Conservation (phyloP, 345 rosid genomes). For the Carallia brachiata region DNA sequence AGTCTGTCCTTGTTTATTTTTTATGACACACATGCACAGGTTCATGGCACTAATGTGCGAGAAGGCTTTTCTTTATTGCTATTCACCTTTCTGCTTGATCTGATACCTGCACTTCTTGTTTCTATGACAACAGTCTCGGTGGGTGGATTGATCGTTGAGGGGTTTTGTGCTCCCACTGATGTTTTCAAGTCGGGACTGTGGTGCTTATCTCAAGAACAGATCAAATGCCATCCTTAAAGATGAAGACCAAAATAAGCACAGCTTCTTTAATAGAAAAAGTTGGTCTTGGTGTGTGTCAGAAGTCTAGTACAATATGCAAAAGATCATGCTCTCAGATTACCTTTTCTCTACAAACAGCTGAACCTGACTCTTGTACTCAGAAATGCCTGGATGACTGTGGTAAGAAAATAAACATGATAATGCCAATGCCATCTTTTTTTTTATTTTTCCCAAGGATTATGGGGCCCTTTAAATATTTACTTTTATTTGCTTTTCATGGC, state of each 20-base stretch:
- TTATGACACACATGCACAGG: background rate
- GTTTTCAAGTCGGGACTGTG: slow-evolving; percentile 42
- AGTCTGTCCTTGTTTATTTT: background rate
- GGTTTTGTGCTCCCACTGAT: slow-evolving; percentile 38
- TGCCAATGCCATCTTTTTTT: background rate
- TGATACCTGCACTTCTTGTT: slow-evolving; percentile 8
- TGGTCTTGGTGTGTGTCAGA: slow-evolving; percentile 51
- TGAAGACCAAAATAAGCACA: slow-evolving; percentile 51
- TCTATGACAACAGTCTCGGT: slow-evolving; percentile 33
- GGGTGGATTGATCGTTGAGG: slow-evolving; percentile 34
- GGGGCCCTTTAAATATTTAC: background rate
- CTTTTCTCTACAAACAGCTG: slow-evolving; percentile 32
- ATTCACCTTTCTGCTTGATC: slow-evolving; percentile 1
- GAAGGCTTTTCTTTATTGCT: background rate
- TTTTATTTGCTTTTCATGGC: background rate
- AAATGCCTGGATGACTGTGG: slow-evolving; percentile 36
- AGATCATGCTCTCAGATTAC: slow-evolving; percentile 36
- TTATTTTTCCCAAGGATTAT: background rate
- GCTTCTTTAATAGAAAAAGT: slow-evolving; percentile 46
- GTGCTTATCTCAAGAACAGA: slow-evolving; percentile 25
- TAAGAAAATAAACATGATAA: slow-evolving; percentile 21
- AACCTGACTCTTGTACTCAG: slow-evolving; percentile 24
- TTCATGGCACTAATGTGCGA: background rate
- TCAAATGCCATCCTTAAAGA: slow-evolving; percentile 72
- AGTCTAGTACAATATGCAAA: slow-evolving; percentile 52